Evolutionary conservation across 163 green algal species (phyloP).

Genomic region (Coccomyxa subellipsoidea): DNA sequence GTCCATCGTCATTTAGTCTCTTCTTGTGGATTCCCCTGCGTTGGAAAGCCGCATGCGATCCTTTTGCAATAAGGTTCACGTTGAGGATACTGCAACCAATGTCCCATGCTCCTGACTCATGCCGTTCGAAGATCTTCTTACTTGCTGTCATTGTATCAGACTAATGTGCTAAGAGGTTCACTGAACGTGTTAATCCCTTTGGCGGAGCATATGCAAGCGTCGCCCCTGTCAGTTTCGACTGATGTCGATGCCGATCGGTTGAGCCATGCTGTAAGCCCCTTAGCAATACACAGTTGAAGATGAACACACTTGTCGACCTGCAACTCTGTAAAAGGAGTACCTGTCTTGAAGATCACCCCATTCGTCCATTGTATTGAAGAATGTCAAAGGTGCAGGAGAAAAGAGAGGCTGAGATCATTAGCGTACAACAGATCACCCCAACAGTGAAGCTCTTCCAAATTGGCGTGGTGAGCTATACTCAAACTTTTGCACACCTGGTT

Average conservation of each 20-base stretch:
- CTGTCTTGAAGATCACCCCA: background rate
- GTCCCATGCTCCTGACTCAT: too few species aligned
- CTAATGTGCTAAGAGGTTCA: too few species aligned
- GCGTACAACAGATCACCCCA: background rate
- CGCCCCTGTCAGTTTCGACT: background rate
- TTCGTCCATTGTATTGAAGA: background rate
- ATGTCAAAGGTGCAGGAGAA: background rate
- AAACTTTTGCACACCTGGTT: too few species aligned
- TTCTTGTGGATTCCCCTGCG: too few species aligned
- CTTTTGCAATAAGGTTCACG: too few species aligned
- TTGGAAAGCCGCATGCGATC: too few species aligned
- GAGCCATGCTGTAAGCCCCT: background rate
- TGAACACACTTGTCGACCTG: background rate
- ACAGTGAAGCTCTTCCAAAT: background rate
- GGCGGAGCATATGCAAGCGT: background rate
- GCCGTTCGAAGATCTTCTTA: too few species aligned
- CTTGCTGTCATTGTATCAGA: too few species aligned
- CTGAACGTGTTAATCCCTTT: background rate
- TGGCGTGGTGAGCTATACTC: background rate
- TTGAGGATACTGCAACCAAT: too few species aligned
- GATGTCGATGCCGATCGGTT: background rate
- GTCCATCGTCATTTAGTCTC: too few species aligned
- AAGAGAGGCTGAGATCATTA: background rate
- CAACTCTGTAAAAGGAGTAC: background rate
- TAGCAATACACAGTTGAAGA: too few species aligned